Base-by-base conservation (phyloP, 2,329 filamentous ascomycete species). In the Stagonosporopsis cucurbitacearum region DNA sequence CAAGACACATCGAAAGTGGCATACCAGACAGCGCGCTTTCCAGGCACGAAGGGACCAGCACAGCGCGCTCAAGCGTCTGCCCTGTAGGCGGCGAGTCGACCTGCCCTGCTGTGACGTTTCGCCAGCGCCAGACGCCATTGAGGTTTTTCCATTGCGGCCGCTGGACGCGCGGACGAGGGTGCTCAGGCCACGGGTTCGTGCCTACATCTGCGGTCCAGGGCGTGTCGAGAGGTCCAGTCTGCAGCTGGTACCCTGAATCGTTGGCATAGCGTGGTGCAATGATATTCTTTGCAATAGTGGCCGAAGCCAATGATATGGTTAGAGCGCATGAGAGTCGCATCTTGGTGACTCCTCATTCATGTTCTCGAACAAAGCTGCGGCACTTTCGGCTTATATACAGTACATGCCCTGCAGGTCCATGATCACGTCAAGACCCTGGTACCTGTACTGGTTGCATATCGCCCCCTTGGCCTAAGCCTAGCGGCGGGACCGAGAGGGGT, bases 111-210 rank as follows among this genome's bases (percentile, higher is more conserved):
- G 71, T 66, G 0, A 79, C 79, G 61, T 76, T 73, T 36, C 77
- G 76, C 67, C 80, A 86, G 2, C 80, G 81, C 84, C 84, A 86
- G 4, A 86, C 79, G 0, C 84, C 84, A 54, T 86, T 86, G 6
- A 86, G 75, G 40, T 77, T 84, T 67, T 82, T 74, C 84, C 84
- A 87, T 5, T 73, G 64, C 4, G 82, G 75, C 4, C 84, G 81
- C 32, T 79, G 78, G 8, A 86, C 79, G 61, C 82, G 83, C 2
- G 84, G 84, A 0, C 84, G 80, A 9, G 84, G 84, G 59, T 86
- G 79, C 44, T 86, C 82, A 1, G 81, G 81, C 84, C 84, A 85
- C 0, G 83, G 82, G 35, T 81, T 72, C 1, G 76, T 82, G 30
- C 83, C 82, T 19, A 84, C 80, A 5, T 78, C 71, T 50, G 77